Evolutionary conservation across 768 basidiomycete species (phyloP), one percentile per base, ranked within the genome.

Genomic region (Pulveroboletus sp.): DNA sequence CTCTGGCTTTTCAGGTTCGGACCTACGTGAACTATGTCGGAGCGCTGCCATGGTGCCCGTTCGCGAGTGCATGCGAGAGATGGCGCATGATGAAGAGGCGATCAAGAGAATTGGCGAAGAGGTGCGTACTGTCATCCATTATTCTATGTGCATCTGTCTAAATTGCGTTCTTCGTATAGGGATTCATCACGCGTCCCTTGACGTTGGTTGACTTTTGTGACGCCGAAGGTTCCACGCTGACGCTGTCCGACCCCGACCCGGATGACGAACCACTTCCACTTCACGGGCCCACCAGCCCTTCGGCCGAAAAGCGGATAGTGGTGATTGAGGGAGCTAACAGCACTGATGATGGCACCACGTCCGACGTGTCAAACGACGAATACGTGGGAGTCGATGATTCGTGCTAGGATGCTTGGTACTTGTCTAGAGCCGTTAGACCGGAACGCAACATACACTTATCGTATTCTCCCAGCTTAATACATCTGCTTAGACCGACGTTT

Each of bases 21-120:
- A 97, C 66, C 70, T 98, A 45, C 82, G 85, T 58, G 95, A 99
- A 69, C 73, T 94, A 13, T 97, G 94, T 66, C 77, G 95, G 45
- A 93, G 84, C 57, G 94, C 95, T 1, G 94, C 91, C 0, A 95
- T 97, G 93, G 79, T 84, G 1, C 91, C 93, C 6, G 87, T 94
- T 19, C 80, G 90, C 23, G 92, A 94, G 61, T 86, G 82, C 56
- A 83, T 94, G 75, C 75, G 83, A 31, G 70, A 75, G 14, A 69
- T 71, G 43, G 62, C 69, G 60, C 53, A 68, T 69, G 61, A 80
- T 59, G 64, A 78, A 66, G 71, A 81, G 65, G 55, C 80, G 68
- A 70, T 77, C 47, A 72, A 68, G 50, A 68, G 65, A 44, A 67
- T 70, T 9, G 70, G 72, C 24, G 60, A 68, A 46, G 72, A 77